Evolutionary conservation across 2,329 filamentous ascomycete genomes (phyloP).

Genomic region (Fonsecaea pugnacius): DNA sequence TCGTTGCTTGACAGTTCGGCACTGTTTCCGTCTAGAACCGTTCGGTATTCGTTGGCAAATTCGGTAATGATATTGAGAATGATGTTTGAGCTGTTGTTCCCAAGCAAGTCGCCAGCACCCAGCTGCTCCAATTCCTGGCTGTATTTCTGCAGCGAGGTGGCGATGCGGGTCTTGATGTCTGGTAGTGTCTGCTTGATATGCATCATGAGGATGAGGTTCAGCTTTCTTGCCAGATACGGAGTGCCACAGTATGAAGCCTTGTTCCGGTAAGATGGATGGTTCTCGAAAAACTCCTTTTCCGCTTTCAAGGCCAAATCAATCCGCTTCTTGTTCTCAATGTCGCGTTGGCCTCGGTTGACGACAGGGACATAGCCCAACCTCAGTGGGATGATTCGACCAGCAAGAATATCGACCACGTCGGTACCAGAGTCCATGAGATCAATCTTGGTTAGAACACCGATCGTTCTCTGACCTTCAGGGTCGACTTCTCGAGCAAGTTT

Average conservation of each 20-base stretch:
- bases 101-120: constrained; percentile 84
- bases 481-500: constrained; percentile 97
- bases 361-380: constrained; percentile 95
- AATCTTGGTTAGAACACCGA: constrained; percentile 97
- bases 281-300: constrained; percentile 97
- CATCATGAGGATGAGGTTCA: constrained; percentile 99
- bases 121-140: constrained; percentile 76
- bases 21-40: constrained; percentile 94
- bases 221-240: constrained; percentile 91
- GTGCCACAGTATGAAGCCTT: constrained; percentile 99
- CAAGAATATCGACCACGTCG: constrained; percentile 97
- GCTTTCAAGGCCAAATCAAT: constrained; percentile 89
- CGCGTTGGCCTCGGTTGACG: constrained; percentile 94
- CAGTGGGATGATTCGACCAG: constrained; percentile 93
- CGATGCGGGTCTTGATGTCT: constrained; percentile 96
- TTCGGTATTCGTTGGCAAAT: constrained; percentile 97
- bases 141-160: constrained; percentile 93
- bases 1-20: constrained; percentile 93
- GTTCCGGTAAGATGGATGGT: constrained; percentile 97
- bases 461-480: constrained; percentile 94
- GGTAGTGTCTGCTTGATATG: constrained; percentile 99
- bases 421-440: constrained; percentile 99
- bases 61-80: constrained; percentile 98
- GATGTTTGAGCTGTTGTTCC: constrained; percentile 91
- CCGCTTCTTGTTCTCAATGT: constrained; percentile 97